phyloP scores from a whole-genome alignment of 148 eudicot genomes.

The Camellia granthamiana region DNA sequence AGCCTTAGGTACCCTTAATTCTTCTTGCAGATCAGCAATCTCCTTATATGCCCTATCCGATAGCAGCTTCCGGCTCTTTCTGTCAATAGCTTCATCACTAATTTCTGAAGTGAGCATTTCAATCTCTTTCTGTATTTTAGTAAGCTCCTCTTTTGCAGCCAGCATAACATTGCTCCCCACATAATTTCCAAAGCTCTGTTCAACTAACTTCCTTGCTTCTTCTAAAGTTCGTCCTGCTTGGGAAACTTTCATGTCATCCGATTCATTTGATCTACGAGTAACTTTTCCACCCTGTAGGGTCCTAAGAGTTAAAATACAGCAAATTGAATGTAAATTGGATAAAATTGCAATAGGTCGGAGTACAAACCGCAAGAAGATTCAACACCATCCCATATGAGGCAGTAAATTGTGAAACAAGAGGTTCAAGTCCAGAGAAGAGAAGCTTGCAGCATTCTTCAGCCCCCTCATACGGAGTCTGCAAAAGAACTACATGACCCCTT shows the following conservation, averaged over 20 bases:
- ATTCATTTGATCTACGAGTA: constrained; percentile 58
- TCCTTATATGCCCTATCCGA: constrained; percentile 72
- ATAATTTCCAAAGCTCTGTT: constrained; percentile 98
- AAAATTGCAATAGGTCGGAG: constrained; percentile 12
- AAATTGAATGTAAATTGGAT: not conserved
- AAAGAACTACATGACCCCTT: constrained; percentile 87
- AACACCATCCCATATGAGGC: constrained; percentile 99
- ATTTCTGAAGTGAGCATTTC: constrained; percentile 58
- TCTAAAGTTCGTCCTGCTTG: constrained; percentile 80
- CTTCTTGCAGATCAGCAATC: constrained; percentile 82
- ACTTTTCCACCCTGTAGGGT: constrained; percentile 76
- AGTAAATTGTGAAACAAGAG: constrained; percentile 95
- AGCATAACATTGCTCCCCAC: constrained; percentile 98
- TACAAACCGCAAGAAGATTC: constrained; percentile 87
- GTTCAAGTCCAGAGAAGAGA: constrained; percentile 86
- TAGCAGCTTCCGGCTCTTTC: constrained; percentile 57
- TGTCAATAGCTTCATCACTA: constrained; percentile 88
- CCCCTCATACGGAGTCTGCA: constrained; percentile 90
- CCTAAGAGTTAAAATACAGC: constrained; percentile 16
- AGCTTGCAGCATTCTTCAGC: constrained; percentile 91
- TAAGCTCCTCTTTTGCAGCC: constrained; percentile 90
- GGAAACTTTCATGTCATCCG: constrained; percentile 43
- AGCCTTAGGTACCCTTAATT: constrained; percentile 52
- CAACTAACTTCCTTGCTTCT: constrained; percentile 94
- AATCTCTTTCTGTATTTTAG: constrained; percentile 74